phyloP scores from a whole-genome alignment of 176 grass and related monocot genomes.

The Oryza longistaminata region DNA sequence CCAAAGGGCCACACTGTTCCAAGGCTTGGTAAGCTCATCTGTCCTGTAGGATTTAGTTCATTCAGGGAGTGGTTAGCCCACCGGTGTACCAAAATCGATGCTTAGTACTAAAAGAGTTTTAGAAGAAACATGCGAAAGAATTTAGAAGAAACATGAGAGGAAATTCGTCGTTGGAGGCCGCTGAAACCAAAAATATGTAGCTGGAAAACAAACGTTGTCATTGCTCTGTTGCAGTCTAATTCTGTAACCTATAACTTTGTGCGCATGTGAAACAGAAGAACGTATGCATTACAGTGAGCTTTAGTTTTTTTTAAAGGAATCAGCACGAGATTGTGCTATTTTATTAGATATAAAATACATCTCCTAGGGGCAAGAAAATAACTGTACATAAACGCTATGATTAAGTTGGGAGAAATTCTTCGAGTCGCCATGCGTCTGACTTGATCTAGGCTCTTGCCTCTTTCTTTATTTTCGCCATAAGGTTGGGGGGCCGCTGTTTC shows the following conservation, averaged over 20 bases:
- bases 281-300: background rate
- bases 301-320: background rate
- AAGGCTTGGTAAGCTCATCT: conserved; percentile 70
- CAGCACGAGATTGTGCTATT: no score
- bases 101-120: background rate
- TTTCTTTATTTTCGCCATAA: no score
- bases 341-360: no score
- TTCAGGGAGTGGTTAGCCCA: background rate
- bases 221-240: background rate
- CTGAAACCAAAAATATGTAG: background rate
- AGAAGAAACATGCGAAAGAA: background rate
- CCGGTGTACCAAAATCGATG: background rate
- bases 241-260: background rate
- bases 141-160: background rate
- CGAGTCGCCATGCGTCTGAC: no score
- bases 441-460: no score
- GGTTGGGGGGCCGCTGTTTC: no score
- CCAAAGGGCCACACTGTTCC: conserved; percentile 98
- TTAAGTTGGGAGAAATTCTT: no score
- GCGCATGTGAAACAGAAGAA: background rate
- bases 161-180: background rate
- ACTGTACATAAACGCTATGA: no score
- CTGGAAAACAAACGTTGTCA: background rate
- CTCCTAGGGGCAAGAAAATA: no score
- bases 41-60: background rate